Base-by-base conservation (phyloP, 306 rosid species). In the Crotalaria pallida region DNA sequence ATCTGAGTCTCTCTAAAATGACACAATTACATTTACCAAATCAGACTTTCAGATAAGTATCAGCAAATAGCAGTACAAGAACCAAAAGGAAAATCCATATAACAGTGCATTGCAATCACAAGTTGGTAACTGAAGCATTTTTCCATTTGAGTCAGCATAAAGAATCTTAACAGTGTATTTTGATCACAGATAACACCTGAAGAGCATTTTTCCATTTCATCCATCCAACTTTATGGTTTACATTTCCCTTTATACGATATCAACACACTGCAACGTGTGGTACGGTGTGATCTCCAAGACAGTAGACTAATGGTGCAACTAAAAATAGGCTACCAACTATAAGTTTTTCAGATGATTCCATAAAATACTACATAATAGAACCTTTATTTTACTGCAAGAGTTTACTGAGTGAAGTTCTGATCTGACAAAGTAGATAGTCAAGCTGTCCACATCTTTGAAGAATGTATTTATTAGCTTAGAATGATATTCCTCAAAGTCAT, bases 1-100 rank as follows among this genome's bases (percentile, higher is more conserved):
- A 68, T 79, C 85, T 36, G 81, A 76, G 66, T 79, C 85, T 15
- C 24, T 57, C 96, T 82, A 86, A 67, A 64, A 84, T 15, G 51
- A 4, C 48, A 52, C 6, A 58, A 58, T 44, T 10, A 18, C 5
- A 34, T 41, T 45, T 23, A 10, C 34, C 67, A 69, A 27, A 40
- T 57, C 48, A 67, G 21, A 38, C 4, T 66, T 47, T 18, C 4
- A 7, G 15, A 71, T 36, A 10, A 43, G 67, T 22, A 23, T 62
- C 57, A 43, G 49, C 24, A 74, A 67, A 27, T 18, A 53, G 15
- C 27, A 41, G 45, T 72, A 48, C 6, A 65, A 36, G 40, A 15
- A 43, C 12, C 12, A 4, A 10, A 69, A 49, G 80, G 87, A 67
- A 63, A 84, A n/a, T n/a, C n/a, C n/a, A n/a, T 27, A 27, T 27